Base-by-base conservation (phyloP, 2,329 filamentous ascomycete genomes). In the Botrytis squamosa region DNA sequence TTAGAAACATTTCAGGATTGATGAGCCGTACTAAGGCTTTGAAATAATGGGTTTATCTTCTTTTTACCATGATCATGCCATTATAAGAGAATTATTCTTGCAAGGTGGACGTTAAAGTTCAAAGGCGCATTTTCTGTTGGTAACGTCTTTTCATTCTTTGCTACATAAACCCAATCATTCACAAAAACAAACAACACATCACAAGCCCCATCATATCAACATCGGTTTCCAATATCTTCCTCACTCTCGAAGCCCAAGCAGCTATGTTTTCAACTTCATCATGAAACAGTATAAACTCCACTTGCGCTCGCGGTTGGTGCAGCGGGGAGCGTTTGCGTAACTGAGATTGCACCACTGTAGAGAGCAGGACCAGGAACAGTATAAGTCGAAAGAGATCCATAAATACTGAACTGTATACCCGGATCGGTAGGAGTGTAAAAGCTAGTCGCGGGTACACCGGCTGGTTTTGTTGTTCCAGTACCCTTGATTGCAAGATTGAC, bases 401-500 rank as follows among this genome's bases (percentile, higher is more conserved):
- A 86, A 72, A 85, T 77, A 74, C 82, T 78, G 60, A 81, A 80
- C 22, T 81, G 68, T 74, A 86, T 84, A 20, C 86, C 85, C 1
- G 84, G 78, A 67, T 85, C 84, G 12, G 77, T 81, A 2, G 79
- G 74, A 66, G 78, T 83, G 76, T 86, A 86, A 38, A 86, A 82
- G 22, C 79, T 79, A 12, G 81, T 83, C 22, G 80, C 85, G 4
- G 78, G 70, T 22, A 81, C 79, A 25, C 85, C 85, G 25, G 80
- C 78, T 12, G 81, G 81, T 33, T 80, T 75, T 38, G 79, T 80
- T 22, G 82, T 82, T 12, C 85, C 85, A 18, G 81, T 80, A 42
- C 86, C 84, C 29, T 78, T 82, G 68, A 88, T 82, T 66, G 84
- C 81, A 42, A 88, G 80, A 77, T 86, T 87, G 72, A 87, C 78